A percentile compares a stretch with the other conserved stretches of the same genome.
Evolutionary conservation across 805 yeast species (phyloP).

Genomic region (Kodamaea lidongshanica): DNA sequence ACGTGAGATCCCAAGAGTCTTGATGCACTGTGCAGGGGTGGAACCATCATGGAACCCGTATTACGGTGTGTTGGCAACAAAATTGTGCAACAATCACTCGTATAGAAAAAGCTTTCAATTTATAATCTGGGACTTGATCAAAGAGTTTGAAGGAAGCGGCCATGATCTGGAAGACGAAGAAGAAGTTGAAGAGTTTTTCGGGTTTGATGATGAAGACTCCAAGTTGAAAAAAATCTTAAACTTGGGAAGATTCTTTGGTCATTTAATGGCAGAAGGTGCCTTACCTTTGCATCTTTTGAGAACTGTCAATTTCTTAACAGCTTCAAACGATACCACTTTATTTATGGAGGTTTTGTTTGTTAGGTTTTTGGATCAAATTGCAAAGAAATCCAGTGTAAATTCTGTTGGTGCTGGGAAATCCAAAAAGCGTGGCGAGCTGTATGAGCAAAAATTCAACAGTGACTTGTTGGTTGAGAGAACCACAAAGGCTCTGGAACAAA

Average conservation of each 20-base stretch:
- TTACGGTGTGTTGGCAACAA: constrained; percentile 73
- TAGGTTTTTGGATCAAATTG: constrained; percentile 58
- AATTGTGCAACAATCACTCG: constrained; percentile 68
- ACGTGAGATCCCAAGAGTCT: constrained; percentile 78
- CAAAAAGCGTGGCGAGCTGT: constrained; percentile 21
- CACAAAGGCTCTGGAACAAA: constrained; percentile 52
- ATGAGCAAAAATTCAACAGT: constrained; percentile 41
- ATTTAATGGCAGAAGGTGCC: constrained; percentile 63
- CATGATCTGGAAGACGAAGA: constrained; percentile 39
- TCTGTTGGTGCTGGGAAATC: constrained; percentile 39
- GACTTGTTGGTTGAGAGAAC: constrained; percentile 43
- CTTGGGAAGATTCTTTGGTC: constrained; percentile 77
- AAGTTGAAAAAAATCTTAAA: constrained; percentile 58
- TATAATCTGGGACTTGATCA: constrained; percentile 78
- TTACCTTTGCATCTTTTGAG: constrained; percentile 69
- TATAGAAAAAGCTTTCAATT: constrained; percentile 83
- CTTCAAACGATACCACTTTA: constrained; percentile 54
- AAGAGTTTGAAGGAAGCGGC: constrained; percentile 53
- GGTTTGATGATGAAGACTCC: constrained; percentile 45
- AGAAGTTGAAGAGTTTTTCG: constrained; percentile 36
- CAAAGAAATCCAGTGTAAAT: constrained; percentile 52
- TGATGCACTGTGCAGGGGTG: constrained; percentile 78
- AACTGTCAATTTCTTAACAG: constrained; percentile 66
- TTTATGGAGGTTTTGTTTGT: constrained; percentile 72
- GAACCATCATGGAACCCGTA: constrained; percentile 87